Percentiles rank a stretch among this genome's conserved stretches.
Evolutionary conservation across 2,329 filamentous ascomycete genomes (phyloP).

Genomic region (Periglandula ipomoeae): DNA sequence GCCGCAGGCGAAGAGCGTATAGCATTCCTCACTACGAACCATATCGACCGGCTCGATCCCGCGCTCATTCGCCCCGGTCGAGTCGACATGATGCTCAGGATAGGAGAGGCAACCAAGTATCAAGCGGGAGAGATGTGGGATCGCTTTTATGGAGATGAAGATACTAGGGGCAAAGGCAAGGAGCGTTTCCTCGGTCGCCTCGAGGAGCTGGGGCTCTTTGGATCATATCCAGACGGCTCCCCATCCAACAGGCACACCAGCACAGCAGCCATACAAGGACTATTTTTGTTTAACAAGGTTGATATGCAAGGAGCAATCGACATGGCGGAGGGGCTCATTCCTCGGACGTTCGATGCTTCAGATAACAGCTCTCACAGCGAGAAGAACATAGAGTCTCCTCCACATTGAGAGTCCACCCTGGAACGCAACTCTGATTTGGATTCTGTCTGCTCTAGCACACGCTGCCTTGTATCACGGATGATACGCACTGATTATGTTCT

Average conservation of each 20-base stretch:
- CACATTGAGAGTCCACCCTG: background rate
- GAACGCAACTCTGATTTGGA: background rate
- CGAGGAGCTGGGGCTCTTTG: slow-evolving; percentile 60
- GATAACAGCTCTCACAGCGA: slow-evolving; percentile 15
- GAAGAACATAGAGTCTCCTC: background rate
- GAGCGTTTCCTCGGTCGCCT: slow-evolving; percentile 63
- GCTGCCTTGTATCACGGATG: background rate
- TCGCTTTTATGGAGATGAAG: slow-evolving; percentile 83
- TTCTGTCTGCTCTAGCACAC: background rate
- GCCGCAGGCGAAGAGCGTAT: slow-evolving; percentile 91
- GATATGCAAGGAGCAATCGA: slow-evolving; percentile 78
- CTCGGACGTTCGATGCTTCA: slow-evolving; percentile 42
- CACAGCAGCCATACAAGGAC: slow-evolving; percentile 83
- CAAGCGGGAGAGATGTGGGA: slow-evolving; percentile 88
- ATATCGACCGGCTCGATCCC: slow-evolving; percentile 80
- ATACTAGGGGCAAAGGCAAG: slow-evolving; percentile 52
- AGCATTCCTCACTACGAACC: slow-evolving; percentile 89
- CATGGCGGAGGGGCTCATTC: slow-evolving; percentile 62
- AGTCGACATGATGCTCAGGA: slow-evolving; percentile 85
- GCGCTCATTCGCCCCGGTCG: slow-evolving; percentile 84
- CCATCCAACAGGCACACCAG: slow-evolving; percentile 53
- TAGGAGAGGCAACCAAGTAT: slow-evolving; percentile 78
- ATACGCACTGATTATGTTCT: background rate
- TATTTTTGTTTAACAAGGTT: slow-evolving; percentile 94
- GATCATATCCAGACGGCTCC: slow-evolving; percentile 40